Percentiles rank a stretch among this genome's conserved stretches.
Evolutionary conservation across 805 yeast genomes (phyloP).

Genomic region (Debaryomyces castellii): DNA sequence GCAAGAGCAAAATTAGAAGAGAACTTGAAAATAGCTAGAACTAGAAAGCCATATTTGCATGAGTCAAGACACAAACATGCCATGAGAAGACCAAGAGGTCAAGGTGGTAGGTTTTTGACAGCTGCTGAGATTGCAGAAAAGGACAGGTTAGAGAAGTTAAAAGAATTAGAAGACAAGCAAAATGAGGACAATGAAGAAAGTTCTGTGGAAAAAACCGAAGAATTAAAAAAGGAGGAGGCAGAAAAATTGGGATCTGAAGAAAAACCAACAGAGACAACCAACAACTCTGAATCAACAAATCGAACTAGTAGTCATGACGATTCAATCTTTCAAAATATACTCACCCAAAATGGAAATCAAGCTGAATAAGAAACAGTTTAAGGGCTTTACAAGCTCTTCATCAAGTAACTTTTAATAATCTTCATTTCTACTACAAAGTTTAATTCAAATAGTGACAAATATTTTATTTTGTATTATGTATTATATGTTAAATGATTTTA

Average conservation of each 20-base stretch:
- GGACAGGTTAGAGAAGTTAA: slow-evolving; percentile 38
- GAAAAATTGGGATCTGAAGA: background rate
- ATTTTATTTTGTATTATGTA: slow-evolving; percentile 1
- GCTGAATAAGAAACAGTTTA: background rate
- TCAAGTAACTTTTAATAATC: background rate
- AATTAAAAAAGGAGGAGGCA: background rate
- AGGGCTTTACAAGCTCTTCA: background rate
- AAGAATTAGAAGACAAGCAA: slow-evolving; percentile 29
- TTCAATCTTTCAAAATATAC: slow-evolving; percentile 16
- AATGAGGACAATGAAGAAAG: slow-evolving; percentile 4
- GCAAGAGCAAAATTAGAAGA: slow-evolving; percentile 95
- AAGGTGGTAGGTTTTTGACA: slow-evolving; percentile 95
- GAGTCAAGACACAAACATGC: slow-evolving; percentile 99
- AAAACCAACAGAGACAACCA: background rate
- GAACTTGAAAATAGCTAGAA: slow-evolving; percentile 78
- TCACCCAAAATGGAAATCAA: slow-evolving; percentile 8
- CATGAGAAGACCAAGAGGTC: slow-evolving; percentile 98
- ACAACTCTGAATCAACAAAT: background rate
- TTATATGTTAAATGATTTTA: background rate
- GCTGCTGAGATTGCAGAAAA: slow-evolving; percentile 67
- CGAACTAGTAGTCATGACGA: slow-evolving; percentile 10
- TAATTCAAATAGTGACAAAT: background rate
- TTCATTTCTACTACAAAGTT: background rate
- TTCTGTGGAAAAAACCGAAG: slow-evolving; percentile 2
- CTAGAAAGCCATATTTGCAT: slow-evolving; percentile 90